Base-by-base conservation (phyloP, 352 stramenopile species). In the Stramenopiles sp. region DNA sequence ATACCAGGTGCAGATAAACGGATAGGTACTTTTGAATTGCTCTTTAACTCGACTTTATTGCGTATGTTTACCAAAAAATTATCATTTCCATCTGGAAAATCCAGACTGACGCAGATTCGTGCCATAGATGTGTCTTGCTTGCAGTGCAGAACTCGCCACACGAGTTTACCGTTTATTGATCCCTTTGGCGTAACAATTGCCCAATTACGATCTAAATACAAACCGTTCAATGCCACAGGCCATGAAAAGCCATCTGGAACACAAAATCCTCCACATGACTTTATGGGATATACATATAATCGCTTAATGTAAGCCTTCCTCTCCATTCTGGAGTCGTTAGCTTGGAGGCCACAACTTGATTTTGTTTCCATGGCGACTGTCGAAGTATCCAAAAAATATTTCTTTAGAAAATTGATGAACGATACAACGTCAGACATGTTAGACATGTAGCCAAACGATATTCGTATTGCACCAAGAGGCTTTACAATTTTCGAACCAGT, bases 371-470 rank as follows among this genome's bases (percentile, higher is more conserved):
- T 55, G 14, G 14, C 4, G 14, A 4, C 14, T 55, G 14, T 55
- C 4, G 39, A 14, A 55, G 39, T 84, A 0, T 84, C 85, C n/a
- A 90, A 87, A 76, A 92, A 92, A 67, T 91, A 90, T 80, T 87
- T 91, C 39, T 75, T 78, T 0, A 85, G 84, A 67, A 93, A 93
- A 7, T 81, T 82, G 0, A 88, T 75, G 81, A 92, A 89, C 22
- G 84, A 80, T 71, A 83, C 81, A 8, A 92, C 81, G 32, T 93
- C 89, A 84, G 91, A 88, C 78, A 87, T 90, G 7, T 85, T 91
- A 27, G 87, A 87, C 89, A 93, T 92, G 84, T 93, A 93, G 0
- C 89, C 88, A 30, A 92, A 67, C 4, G 88, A 93, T 25, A 93
- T 75, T 0, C 88, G 87, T 80, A 93, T 84, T 7, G 89, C 88